Evolutionary conservation across 2,329 filamentous ascomycete species (phyloP).

Genomic region (Pseudogymnoascus sp.): DNA sequence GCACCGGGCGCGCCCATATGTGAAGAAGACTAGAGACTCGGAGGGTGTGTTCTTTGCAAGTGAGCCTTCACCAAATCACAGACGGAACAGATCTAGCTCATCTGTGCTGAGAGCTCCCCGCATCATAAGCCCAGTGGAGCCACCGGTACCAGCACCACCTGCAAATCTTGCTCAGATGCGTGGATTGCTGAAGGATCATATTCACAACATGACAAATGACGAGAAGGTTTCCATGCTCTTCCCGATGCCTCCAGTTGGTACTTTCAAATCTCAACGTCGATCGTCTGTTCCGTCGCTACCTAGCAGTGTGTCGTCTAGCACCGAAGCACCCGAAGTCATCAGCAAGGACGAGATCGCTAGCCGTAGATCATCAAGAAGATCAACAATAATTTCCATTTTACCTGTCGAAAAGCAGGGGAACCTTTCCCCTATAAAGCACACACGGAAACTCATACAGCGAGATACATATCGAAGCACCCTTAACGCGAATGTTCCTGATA

Average conservation of each 20-base stretch:
- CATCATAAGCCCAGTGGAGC: conserved; percentile 20
- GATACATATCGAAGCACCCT: neutral
- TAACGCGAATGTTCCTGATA: neutral
- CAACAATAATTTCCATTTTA: conserved; percentile 19
- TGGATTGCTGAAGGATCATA: conserved; percentile 42
- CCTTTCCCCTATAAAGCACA: neutral
- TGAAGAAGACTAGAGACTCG: conserved; percentile 18
- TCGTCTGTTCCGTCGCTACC: conserved; percentile 41
- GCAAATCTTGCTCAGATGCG: conserved; percentile 33
- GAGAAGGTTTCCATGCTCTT: conserved; percentile 49
- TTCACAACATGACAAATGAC: conserved; percentile 50
- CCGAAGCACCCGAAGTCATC: conserved; percentile 16
- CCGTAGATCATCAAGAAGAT: conserved; percentile 21
- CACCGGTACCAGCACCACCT: conserved; percentile 35
- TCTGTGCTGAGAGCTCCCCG: conserved; percentile 42
- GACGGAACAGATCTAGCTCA: conserved; percentile 42
- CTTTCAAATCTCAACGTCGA: conserved; percentile 25
- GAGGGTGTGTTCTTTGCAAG: conserved; percentile 42
- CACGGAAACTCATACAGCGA: neutral
- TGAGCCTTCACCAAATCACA: conserved; percentile 34
- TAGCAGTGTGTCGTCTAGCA: conserved; percentile 20
- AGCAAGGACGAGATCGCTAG: conserved; percentile 22
- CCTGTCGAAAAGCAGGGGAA: neutral
- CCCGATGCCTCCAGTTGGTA: conserved; percentile 29
- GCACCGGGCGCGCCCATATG: conserved; percentile 27